Base-by-base conservation (phyloP, 1,284 basidiomycete genomes). In the Puccinia polysora region DNA sequence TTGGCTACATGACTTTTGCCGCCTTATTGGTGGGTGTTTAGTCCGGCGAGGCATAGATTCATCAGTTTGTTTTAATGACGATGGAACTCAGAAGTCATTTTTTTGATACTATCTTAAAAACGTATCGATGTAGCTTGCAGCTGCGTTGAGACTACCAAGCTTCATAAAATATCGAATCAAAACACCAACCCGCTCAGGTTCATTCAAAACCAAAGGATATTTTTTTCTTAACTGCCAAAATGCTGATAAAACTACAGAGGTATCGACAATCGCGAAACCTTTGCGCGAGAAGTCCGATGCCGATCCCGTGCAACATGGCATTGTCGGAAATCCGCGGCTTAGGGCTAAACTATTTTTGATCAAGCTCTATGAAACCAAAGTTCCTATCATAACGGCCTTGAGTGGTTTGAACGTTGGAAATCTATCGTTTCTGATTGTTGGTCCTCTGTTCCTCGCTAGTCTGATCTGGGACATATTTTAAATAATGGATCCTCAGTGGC, bases 1-100 rank as follows among this genome's bases (percentile, higher is more conserved):
- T 64, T 34, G 62, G 62, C 25, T 64, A 64, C 36, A 10, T 38
- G 18, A 64, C 62, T 38, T 30, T 64, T 20, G 62, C 45, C 25
- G 43, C 50, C 34, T 32, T 64, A 18, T 30, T 40, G 36, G 62
- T 64, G 36, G 50, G 62, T 64, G 20, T 15, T 18, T 10, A 23
- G n/a, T 53, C 23, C 30, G 10, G 58, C 14, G 3, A 49, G 4
- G 47, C n/a, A 50, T 50, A 5, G 12, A 36, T 23, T n/a, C n/a
- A n/a, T 20, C n/a, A 2, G 30, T n/a, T 38, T 58, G 7, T 2
- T 18, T 36, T 58, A 43, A 43, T 43, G 34, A 23, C 14, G 34
- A 36, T 8, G 55, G 43, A 4, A 30, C 52, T 55, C 2, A 28
- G 23, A 60, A 28, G 23, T 18, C 38, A 15, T 20, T 23, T 43